phyloP scores from a whole-genome alignment of 345 rosid species.

The Melaleuca alternifolia region DNA sequence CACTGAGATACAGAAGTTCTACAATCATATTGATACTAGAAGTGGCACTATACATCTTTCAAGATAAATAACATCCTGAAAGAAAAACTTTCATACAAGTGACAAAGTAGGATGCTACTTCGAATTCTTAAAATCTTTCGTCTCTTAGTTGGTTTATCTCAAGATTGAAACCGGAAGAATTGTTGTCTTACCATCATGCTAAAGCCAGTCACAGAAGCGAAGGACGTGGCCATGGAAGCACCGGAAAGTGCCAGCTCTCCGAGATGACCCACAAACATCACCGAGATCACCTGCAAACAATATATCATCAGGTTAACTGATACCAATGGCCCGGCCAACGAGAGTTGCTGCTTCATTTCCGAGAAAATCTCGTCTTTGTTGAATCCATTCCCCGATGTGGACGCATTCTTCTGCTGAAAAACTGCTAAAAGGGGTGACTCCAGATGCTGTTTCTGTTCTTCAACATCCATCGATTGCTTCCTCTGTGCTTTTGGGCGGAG shows the following conservation, averaged over 20 bases:
- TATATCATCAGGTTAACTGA: not conserved
- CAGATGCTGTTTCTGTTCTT: not conserved
- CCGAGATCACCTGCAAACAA: slow-evolving; percentile 14
- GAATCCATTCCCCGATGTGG: not conserved
- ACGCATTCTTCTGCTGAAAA: not conserved
- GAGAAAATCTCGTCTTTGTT: not conserved
- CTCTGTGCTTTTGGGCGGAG: not conserved
- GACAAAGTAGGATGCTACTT: not conserved
- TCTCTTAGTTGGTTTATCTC: not conserved
- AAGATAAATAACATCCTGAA: not conserved
- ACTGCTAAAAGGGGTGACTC: not conserved
- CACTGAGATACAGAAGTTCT: not conserved
- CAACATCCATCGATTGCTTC: not conserved
- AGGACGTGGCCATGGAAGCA: slow-evolving; percentile 33
- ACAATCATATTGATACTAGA: not conserved
- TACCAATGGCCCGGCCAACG: slow-evolving; percentile 11
- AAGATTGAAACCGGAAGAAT: not conserved
- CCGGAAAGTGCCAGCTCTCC: slow-evolving; percentile 22
- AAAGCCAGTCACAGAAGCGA: slow-evolving; percentile 37
- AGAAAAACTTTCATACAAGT: not conserved
- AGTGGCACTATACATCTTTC: not conserved
- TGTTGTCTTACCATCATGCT: slow-evolving; percentile 17
- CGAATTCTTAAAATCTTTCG: no score
- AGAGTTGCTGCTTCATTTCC: slow-evolving; percentile 11
- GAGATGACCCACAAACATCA: slow-evolving; percentile 28